Evolutionary conservation across 306 rosid genomes (phyloP), one percentile per base, ranked within the genome.

Genomic region (Lupinus albus): DNA sequence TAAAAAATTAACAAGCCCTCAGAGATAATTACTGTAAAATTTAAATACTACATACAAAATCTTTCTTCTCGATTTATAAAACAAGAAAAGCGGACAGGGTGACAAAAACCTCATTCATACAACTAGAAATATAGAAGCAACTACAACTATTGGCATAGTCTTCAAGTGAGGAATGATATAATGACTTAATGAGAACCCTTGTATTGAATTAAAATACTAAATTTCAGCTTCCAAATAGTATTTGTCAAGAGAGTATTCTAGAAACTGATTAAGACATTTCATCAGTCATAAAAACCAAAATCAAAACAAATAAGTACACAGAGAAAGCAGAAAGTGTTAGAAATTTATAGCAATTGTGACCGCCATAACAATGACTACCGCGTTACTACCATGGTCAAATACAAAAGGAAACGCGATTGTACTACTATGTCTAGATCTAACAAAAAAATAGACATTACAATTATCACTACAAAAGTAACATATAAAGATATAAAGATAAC

Each of bases 401-500:
- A 38, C 52, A 57, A 13, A 11, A 42, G 57, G 48, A 25, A 35
- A 6, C 11, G 11, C 41, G 20, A 47, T 30, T 41, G 15, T 61
- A 12, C 41, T 61, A 11, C 41, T n/a, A 10, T 25, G 30, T 25
- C 30, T 25, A 20, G 2, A 20, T 25, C 2, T 0, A 25, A 25
- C 2, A 2, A 21, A 45, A 44, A 6, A 39, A 46, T 28, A 60
- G 38, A 49, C 32, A 75, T 47, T 48, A 25, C 33, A 66, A 15
- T 48, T 13, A 71, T 67, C 56, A 61, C 73, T 12, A 13, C 2
- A 52, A 55, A 72, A 46, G 56, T 21, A 64, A 60, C 39, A 61
- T 50, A 51, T 47, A 54, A 33, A 32, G 36, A 32, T 32, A 32
- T 32, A 32, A 68, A 61, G 13, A 63, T 63, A 73, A 91, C 97